A percentile compares a stretch with the other conserved stretches of the same genome.
Conservation (phyloP, 192 early-diverging fungal genomes). For the Gryganskiella cystojenkinii region DNA sequence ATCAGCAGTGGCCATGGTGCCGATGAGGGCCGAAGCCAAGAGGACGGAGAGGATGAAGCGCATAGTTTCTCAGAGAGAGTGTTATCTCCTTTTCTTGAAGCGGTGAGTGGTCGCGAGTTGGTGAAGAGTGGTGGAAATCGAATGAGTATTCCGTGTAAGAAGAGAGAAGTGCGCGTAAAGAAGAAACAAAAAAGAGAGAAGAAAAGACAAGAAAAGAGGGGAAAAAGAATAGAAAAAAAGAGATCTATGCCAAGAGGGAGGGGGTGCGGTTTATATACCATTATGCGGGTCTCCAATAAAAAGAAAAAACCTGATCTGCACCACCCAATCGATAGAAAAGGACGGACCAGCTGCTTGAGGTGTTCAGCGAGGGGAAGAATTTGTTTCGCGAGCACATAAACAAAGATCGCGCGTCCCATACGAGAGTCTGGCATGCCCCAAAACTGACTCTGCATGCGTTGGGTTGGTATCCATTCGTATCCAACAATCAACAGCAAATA, state of each 20-base stretch:
- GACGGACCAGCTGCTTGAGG: no score
- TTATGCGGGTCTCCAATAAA: background rate
- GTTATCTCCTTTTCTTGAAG: background rate
- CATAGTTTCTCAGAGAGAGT: constrained; percentile 8
- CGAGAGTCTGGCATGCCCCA: no score
- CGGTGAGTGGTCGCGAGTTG: no score
- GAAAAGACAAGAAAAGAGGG: background rate
- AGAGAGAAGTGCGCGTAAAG: background rate
- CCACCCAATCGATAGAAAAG: no score
- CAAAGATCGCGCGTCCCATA: no score
- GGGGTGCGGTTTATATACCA: no score
- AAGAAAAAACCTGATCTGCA: no score
- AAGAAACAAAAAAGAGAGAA: background rate
- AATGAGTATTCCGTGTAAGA: background rate
- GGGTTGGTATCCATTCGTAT: no score
- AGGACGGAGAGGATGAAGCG: constrained; percentile 42
- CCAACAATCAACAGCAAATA: no score
- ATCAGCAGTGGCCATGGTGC: constrained; percentile 34
- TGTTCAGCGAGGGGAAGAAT: no score
- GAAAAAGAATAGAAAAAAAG: background rate
- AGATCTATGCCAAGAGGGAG: background rate
- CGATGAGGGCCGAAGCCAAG: constrained; percentile 38
- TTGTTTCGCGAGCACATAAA: no score
- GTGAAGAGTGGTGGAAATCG: background rate
- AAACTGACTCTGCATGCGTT: no score